Base-by-base conservation (phyloP, 257 asterid species). In the Anisodus tanguticus region DNA sequence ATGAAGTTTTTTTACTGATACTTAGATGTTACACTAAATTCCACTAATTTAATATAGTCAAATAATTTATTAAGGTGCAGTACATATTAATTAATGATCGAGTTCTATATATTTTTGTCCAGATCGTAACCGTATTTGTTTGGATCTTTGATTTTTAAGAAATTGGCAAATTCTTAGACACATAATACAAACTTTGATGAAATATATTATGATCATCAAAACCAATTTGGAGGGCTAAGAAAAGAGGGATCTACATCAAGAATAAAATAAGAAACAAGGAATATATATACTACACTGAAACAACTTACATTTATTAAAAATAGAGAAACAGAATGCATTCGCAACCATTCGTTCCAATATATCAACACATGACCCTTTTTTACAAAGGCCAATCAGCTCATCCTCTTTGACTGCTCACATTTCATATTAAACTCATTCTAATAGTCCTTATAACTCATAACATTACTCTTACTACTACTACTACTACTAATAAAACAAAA, bases 271-370 rank as follows among this genome's bases (percentile, higher is more conserved):
- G 47, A 43, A 17, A 71, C 11, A 74, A 4, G 6, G 31, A 69
- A 16, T 13, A 19, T 6, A 10, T 11, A 10, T 26, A 31, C 26
- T 22, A 22, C 26, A 22, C 3, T 3, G 7, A 26, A 76, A 76
- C 63, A 76, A 76, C 81, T 51, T 76, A 47, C 63, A 51, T 26
- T 69, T 53, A 51, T 49, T 76, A 26, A 41, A 41, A 41, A 41
- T 41, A 49, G 57, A 31, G 35, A 76, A 51, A 51, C 63, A 76
- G 2, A 26, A 22, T 43, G 22, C 83, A 45, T 60, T 53, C 54
- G 58, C 83, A 83, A 59, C 83, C 83, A 72, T 76, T 83, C 66
- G 76, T 83, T 59, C 31, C 19, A 72, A 39, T 55, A 45, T 47
- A 22, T 63, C 45, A 63, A 66, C 35, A 83, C 53, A 67, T 19